Percentiles rank a stretch among this genome's conserved stretches.
These are phyloP conservation scores for Nemania serpens DNA, from an alignment of 2,329 filamentous ascomycete genomes.

Conservation along the genomic window DNA sequence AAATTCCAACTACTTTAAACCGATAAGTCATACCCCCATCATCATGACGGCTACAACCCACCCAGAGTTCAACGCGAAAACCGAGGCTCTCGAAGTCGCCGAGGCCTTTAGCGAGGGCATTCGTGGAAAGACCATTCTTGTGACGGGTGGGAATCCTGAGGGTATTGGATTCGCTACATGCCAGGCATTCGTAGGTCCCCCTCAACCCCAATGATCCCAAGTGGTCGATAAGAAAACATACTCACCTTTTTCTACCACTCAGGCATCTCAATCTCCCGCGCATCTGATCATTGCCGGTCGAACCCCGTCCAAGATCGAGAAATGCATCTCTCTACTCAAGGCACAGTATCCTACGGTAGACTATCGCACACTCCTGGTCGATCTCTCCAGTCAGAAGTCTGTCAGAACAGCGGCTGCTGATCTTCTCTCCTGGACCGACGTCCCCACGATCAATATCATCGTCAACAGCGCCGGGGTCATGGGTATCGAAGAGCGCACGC, in stretches of 20 bases:
- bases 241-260: not conserved
- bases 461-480: slow-evolving; percentile 53
- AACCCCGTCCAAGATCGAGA: slow-evolving; percentile 40
- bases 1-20: not conserved
- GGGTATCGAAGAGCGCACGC: slow-evolving; percentile 41
- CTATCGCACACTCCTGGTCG: slow-evolving; percentile 42
- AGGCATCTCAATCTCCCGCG: slow-evolving; percentile 41
- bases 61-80: slow-evolving; percentile 42
- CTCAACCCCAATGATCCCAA: not conserved
- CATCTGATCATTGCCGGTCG: slow-evolving; percentile 45
- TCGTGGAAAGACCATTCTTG: slow-evolving; percentile 44
- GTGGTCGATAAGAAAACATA: not conserved
- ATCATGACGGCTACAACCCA: slow-evolving; percentile 42
- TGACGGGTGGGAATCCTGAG: slow-evolving; percentile 44
- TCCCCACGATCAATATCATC: slow-evolving; percentile 46
- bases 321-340: slow-evolving; percentile 38
- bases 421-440: slow-evolving; percentile 42
- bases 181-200: slow-evolving; percentile 42
- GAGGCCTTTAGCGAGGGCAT: slow-evolving; percentile 43
- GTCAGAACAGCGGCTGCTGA: slow-evolving; percentile 45
- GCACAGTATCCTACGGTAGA: slow-evolving; percentile 38
- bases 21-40: not conserved
- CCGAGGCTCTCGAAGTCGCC: slow-evolving; percentile 47
- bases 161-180: slow-evolving; percentile 44
- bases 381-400: slow-evolving; percentile 45